A percentile compares a stretch with the other conserved stretches of the same genome.
These are phyloP conservation scores for Pholiota microspora DNA, from an alignment of 768 basidiomycete species.

Conservation along the genomic window DNA sequence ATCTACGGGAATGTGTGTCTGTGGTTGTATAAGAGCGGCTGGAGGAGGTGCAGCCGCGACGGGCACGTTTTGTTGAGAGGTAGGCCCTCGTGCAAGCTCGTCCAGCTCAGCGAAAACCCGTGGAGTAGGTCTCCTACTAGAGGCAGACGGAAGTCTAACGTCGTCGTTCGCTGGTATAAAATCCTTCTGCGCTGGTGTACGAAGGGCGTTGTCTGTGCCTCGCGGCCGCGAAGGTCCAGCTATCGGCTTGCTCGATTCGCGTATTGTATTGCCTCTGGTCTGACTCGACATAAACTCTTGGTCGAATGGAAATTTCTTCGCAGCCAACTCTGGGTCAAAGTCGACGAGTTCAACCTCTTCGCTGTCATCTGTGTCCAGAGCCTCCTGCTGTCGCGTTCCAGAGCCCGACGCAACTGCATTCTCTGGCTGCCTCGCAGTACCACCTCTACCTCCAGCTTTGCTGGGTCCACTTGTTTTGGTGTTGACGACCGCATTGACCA, in stretches of 20 bases:
- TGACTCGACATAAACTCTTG: not conserved
- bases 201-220: no score
- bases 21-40: not conserved
- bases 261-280: not conserved
- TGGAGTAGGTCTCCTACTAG: not conserved
- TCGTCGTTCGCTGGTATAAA: no score
- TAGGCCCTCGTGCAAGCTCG: no score
- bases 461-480: no score
- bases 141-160: no score
- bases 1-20: no score
- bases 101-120: not conserved
- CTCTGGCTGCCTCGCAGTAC: not conserved
- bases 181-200: no score
- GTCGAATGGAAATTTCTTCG: not conserved
- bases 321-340: not conserved
- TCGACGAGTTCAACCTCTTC: not conserved
- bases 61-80: no score
- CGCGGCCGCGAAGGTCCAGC: not conserved
- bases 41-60: not conserved
- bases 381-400: not conserved
- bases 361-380: not conserved
- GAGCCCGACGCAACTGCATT: not conserved
- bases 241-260: not conserved
- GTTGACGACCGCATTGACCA: not conserved
- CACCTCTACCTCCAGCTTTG: no score